Evolutionary conservation across 805 yeast species (phyloP).

Genomic region (Teunomyces kruisii): DNA sequence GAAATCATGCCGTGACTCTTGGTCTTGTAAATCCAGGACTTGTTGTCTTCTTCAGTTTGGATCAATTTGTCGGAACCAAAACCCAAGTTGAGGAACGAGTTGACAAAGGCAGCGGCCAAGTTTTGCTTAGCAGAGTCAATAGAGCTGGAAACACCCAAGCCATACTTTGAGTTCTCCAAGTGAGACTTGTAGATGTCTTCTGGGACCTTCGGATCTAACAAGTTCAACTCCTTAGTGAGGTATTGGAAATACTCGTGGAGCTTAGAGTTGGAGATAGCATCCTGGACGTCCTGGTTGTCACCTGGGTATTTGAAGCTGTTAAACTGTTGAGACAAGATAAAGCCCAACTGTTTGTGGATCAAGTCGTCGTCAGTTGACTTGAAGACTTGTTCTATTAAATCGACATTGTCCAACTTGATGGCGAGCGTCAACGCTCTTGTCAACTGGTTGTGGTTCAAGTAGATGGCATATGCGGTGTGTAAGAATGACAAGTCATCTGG

Average conservation of each 20-base stretch:
- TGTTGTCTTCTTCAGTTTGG: conserved; percentile 67
- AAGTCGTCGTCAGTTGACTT: conserved; percentile 72
- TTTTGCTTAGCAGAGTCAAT: conserved; percentile 92
- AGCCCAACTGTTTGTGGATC: conserved; percentile 86
- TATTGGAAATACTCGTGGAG: conserved; percentile 77
- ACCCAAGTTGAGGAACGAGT: conserved; percentile 88
- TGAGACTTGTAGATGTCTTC: conserved; percentile 93
- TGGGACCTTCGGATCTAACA: conserved; percentile 87
- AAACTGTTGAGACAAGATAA: conserved; percentile 84
- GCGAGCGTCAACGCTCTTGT: conserved; percentile 92
- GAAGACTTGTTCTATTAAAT: conserved; percentile 75
- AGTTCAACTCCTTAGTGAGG: conserved; percentile 81
- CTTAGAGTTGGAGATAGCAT: conserved; percentile 76
- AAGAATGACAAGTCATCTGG: conserved; percentile 88
- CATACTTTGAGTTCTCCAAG: conserved; percentile 67
- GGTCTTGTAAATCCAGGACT: conserved; percentile 87
- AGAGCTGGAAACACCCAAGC: conserved; percentile 54
- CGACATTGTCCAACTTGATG: conserved; percentile 80
- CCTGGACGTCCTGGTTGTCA: conserved; percentile 69
- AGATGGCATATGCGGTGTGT: conserved; percentile 84
- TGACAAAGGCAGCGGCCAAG: conserved; percentile 91
- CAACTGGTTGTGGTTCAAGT: conserved; percentile 71
- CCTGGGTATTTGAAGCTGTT: conserved; percentile 69
- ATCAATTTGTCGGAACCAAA: conserved; percentile 82
- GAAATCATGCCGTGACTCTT: conserved; percentile 90